These are phyloP conservation scores for Pistacia atlantica DNA, from an alignment of 345 rosid genomes.

Conservation along the genomic window DNA sequence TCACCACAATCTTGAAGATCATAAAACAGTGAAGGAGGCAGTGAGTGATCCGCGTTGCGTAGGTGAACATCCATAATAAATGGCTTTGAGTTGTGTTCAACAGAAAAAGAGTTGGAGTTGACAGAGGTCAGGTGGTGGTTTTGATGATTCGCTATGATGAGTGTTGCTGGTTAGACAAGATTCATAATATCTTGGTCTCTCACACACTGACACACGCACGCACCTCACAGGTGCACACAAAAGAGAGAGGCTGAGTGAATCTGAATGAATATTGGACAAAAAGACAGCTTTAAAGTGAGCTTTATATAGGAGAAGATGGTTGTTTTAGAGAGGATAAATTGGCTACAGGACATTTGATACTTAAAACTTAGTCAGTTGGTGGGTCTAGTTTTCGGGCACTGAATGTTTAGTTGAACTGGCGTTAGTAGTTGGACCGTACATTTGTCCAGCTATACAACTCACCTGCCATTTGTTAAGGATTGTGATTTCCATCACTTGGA, in stretches of 20 bases:
- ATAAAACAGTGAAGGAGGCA: slow-evolving; percentile 24
- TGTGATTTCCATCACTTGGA: neutral
- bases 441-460: slow-evolving; percentile 23
- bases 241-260: neutral
- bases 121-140: slow-evolving; percentile 10
- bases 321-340: too few species aligned
- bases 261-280: neutral
- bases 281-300: neutral
- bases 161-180: slow-evolving; percentile 12
- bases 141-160: slow-evolving; percentile 22
- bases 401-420: neutral
- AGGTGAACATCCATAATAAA: slow-evolving; percentile 56
- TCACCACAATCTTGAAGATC: neutral
- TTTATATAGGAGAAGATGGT: too few species aligned
- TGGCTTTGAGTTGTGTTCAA: neutral
- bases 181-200: slow-evolving; percentile 8
- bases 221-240: neutral
- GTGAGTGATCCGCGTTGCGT: slow-evolving; percentile 29
- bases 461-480: slow-evolving; percentile 34
- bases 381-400: neutral
- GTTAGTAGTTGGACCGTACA: slow-evolving; percentile 27
- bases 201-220: neutral
- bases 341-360: too few species aligned
- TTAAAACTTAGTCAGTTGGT: neutral
- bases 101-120: slow-evolving; percentile 4